phyloP scores from a whole-genome alignment of 306 rosid species.

The Fagus sylvatica region DNA sequence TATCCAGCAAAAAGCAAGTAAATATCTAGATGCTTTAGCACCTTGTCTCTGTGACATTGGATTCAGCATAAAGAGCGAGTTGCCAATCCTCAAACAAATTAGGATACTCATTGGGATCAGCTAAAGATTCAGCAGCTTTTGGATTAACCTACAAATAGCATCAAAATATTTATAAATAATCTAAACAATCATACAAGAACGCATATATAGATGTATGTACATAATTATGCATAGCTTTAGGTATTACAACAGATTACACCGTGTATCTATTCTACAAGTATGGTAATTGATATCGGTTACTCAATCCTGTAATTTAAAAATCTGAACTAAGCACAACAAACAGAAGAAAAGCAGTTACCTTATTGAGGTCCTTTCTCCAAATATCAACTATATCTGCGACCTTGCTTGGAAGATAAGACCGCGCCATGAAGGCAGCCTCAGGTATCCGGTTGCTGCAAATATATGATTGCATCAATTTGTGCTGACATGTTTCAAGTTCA shows the following conservation, averaged over 20 bases:
- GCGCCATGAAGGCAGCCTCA: slow-evolving; percentile 98
- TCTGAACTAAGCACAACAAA: not conserved
- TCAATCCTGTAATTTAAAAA: not conserved
- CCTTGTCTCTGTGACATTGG: slow-evolving; percentile 73
- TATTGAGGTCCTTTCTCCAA: slow-evolving; percentile 93
- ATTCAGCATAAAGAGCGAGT: slow-evolving; percentile 91
- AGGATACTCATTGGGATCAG: slow-evolving; percentile 97
- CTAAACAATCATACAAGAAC: not conserved
- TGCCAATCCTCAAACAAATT: slow-evolving; percentile 97
- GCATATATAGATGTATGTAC: not conserved
- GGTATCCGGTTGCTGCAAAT: slow-evolving; percentile 92
- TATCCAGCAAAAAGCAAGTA: not conserved
- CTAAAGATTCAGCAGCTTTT: slow-evolving; percentile 95
- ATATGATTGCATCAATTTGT: slow-evolving; percentile 8
- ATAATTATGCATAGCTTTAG: not conserved
- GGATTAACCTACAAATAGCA: slow-evolving; percentile 67
- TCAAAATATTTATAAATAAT: slow-evolving; percentile 14
- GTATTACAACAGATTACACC: slow-evolving; percentile 10
- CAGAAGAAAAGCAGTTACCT: slow-evolving; percentile 46
- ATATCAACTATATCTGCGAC: slow-evolving; percentile 93
- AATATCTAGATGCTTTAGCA: slow-evolving; percentile 3
- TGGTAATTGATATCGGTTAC: not conserved
- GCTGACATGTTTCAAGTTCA: slow-evolving; percentile 1
- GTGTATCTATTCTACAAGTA: not conserved
- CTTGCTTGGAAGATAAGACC: slow-evolving; percentile 99